Conservation (phyloP, 768 basidiomycete genomes). For the Tephrocybe sp. region DNA sequence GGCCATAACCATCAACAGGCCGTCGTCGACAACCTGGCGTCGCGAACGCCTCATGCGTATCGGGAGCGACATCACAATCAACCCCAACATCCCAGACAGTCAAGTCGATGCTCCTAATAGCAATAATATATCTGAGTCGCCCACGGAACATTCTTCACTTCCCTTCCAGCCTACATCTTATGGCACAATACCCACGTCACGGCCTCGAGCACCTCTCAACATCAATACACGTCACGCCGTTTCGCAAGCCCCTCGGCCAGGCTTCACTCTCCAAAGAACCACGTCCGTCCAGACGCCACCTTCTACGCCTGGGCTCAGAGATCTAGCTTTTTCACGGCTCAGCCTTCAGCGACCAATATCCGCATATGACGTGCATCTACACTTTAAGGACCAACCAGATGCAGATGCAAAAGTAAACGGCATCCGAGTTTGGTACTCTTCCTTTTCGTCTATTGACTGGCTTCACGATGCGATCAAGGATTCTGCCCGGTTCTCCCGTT, state of each 20-base stretch:
- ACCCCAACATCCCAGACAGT: conserved; percentile 8
- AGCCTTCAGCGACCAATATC: conserved; percentile 64
- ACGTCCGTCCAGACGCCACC: conserved; percentile 39
- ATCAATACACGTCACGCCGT: conserved; percentile 34
- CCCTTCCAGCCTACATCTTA: conserved; percentile 45
- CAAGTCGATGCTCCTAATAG: neutral
- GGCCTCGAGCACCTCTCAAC: conserved; percentile 25
- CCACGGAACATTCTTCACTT: conserved; percentile 36
- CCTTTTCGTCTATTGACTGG: conserved; percentile 94
- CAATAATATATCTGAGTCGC: conserved; percentile 14
- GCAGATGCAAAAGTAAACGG: conserved; percentile 77
- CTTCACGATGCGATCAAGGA: conserved; percentile 96
- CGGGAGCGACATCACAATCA: conserved; percentile 34
- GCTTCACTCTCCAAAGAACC: conserved; percentile 30
- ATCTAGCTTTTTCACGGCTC: conserved; percentile 40
- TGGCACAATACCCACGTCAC: conserved; percentile 49
- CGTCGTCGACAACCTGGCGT: conserved; percentile 60
- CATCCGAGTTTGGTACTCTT: conserved; percentile 87
- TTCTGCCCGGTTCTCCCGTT: conserved; percentile 73
- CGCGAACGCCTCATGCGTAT: conserved; percentile 61
- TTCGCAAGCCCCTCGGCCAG: conserved; percentile 36
- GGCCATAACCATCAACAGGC: conserved; percentile 27
- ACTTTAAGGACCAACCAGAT: conserved; percentile 39
- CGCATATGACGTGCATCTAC: conserved; percentile 63
- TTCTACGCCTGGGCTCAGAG: conserved; percentile 36